These are phyloP conservation scores for Zostera marina DNA, from an alignment of 116 monocot genomes.

Conservation along the genomic window DNA sequence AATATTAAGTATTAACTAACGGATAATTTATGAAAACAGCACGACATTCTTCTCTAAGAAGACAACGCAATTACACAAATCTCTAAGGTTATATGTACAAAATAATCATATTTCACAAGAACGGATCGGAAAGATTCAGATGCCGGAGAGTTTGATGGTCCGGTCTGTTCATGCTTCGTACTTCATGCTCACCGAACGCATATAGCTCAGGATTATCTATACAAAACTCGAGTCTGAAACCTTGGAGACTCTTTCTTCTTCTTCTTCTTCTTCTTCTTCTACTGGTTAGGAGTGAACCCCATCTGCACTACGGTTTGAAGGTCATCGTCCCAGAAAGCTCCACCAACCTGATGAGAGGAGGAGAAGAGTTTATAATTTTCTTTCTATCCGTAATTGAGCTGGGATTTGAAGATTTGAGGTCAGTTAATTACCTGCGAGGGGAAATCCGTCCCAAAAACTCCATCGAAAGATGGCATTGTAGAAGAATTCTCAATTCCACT, in stretches of 20 bases:
- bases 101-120: neutral
- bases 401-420: too few species aligned
- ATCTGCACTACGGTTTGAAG: constrained; percentile 61
- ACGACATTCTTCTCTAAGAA: too few species aligned
- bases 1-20: too few species aligned
- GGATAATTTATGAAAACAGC: too few species aligned
- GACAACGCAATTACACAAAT: too few species aligned
- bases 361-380: too few species aligned
- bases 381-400: too few species aligned
- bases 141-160: neutral
- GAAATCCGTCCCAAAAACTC: constrained; percentile 7
- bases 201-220: neutral
- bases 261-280: too few species aligned
- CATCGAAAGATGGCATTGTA: constrained; percentile 4
- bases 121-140: neutral
- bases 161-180: too few species aligned
- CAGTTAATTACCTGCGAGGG: constrained; percentile 16
- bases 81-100: too few species aligned
- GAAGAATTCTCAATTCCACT: constrained; percentile 1
- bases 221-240: neutral
- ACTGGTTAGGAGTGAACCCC: constrained; percentile 11
- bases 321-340: constrained; percentile 62
- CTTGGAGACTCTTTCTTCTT: neutral
- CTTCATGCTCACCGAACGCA: too few species aligned
- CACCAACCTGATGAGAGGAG: constrained; percentile 48